Base-by-base conservation (phyloP, 371 early-diverging fungal genomes). In the Zancudomyces culisetae region DNA sequence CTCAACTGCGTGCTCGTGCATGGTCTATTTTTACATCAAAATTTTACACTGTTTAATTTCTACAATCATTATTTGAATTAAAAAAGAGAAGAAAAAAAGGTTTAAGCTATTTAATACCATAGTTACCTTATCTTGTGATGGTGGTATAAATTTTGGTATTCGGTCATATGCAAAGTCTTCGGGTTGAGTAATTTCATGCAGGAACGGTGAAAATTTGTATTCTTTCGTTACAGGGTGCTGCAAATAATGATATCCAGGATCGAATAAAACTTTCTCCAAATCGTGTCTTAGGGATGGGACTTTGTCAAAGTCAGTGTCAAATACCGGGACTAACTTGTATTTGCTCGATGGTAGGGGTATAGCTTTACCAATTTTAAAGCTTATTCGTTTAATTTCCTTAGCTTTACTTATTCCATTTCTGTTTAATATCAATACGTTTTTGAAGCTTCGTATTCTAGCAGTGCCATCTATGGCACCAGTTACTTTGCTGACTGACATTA, bases 161-260 rank as follows among this genome's bases (percentile, higher is more conserved):
- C 77, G 75, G 43, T 77, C 71, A 51, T 74, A 87, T 59, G 90
- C 78, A 54, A 94, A 88, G 2, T 86, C 75, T 8, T 65, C 62
- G 2, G 86, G 86, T 26, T 81, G 83, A n/a, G 79, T 75, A 42
- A 92, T 85, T 26, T 76, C 57, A 43, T 83, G 73, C 22, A 94
- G 68, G 55, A 72, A 83, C 0, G 80, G 77, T 21, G 82, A 74
- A 62, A 84, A 92, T 57, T 87, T 87, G 66, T 69, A 88, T 0
- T 74, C 69, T n/a, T 71, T 63, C 2, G 86, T 76, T 27, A 78
- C 67, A 27, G 87, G 83, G 58, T 92, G 89, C 65, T 80, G 76
- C 8, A 94, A 60, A 51, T 73, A 77, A 48, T 90, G 89, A 0
- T 87, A 82, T 2, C 92, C 92, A 1, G 87, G 85, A 20, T 51